phyloP scores from a whole-genome alignment of 495 filamentous ascomycete species.

The Immersiella caudata region DNA sequence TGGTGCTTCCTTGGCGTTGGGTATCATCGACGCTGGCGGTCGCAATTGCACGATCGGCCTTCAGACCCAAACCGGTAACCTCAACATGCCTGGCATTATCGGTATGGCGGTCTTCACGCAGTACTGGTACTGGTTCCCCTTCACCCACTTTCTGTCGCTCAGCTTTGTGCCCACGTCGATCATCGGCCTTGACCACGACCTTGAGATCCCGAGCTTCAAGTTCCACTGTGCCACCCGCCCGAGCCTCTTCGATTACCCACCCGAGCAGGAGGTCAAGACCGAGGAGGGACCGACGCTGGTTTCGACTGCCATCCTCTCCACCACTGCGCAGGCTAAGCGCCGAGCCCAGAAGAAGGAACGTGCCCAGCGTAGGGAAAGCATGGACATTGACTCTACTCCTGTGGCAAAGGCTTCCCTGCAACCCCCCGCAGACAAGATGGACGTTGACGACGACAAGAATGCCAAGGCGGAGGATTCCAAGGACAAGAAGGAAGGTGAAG shows the following conservation, averaged over 20 bases:
- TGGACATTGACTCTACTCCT: conserved; percentile 80
- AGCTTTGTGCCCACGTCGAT: conserved; percentile 93
- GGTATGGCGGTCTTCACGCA: conserved; percentile 98
- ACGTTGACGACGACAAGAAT: conserved; percentile 70
- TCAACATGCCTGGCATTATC: conserved; percentile 97
- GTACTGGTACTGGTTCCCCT: conserved; percentile 99
- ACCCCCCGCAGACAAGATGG: conserved; percentile 78
- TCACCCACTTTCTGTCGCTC: conserved; percentile 94
- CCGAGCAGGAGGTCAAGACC: conserved; percentile 89
- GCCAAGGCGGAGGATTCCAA: conserved; percentile 65
- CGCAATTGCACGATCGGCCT: conserved; percentile 98
- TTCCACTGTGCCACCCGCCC: conserved; percentile 92
- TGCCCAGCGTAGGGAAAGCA: conserved; percentile 75
- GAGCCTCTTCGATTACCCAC: conserved; percentile 96
- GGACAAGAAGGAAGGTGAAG: conserved; percentile 59
- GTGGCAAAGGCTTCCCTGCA: conserved; percentile 71
- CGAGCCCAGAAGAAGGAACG: conserved; percentile 77
- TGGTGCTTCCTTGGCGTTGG: conserved; percentile 87
- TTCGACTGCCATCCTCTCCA: conserved; percentile 93
- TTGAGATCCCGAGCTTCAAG: conserved; percentile 95
- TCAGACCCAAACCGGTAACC: conserved; percentile 95
- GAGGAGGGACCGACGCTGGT: conserved; percentile 94
- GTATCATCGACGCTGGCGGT: conserved; percentile 97
- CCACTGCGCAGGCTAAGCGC: conserved; percentile 94
- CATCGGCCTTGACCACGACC: conserved; percentile 88